phyloP scores from a whole-genome alignment of 2,329 filamentous ascomycete genomes.

The Aspergillus ustus region DNA sequence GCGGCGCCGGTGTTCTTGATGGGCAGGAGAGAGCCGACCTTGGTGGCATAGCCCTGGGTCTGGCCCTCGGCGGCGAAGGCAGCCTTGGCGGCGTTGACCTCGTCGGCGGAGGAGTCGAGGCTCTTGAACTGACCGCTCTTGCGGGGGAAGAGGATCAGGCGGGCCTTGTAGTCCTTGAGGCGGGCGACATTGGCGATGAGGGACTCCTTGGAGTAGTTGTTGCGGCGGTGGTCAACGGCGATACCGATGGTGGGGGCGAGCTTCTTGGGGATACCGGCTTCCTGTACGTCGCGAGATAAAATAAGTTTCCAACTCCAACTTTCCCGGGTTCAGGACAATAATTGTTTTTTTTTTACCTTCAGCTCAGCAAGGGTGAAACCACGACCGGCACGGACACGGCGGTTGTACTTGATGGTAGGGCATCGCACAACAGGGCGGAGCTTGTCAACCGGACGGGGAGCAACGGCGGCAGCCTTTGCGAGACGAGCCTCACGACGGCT shows the following conservation, averaged over 20 bases:
- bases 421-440: slow-evolving; percentile 95
- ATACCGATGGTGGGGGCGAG: slow-evolving; percentile 96
- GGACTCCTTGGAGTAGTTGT: slow-evolving; percentile 96
- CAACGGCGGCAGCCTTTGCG: slow-evolving; percentile 92
- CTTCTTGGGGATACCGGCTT: slow-evolving; percentile 92
- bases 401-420: slow-evolving; percentile 99
- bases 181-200: slow-evolving; percentile 94
- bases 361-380: slow-evolving; percentile 97
- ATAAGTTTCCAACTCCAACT: slow-evolving; percentile 1
- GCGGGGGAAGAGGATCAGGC: slow-evolving; percentile 97
- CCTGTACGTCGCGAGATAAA: slow-evolving; percentile 57
- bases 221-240: slow-evolving; percentile 91
- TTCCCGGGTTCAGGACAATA: background rate
- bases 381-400: slow-evolving; percentile 91
- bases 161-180: slow-evolving; percentile 95
- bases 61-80: slow-evolving; percentile 53
- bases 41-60: slow-evolving; percentile 57
- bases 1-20: slow-evolving; percentile 66
- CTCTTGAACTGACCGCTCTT: slow-evolving; percentile 92
- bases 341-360: slow-evolving; percentile 70
- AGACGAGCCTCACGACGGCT: slow-evolving; percentile 88
- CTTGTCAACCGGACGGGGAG: slow-evolving; percentile 96
- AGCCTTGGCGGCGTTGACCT: slow-evolving; percentile 72
- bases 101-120: slow-evolving; percentile 83
- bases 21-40: slow-evolving; percentile 67